Conservation (phyloP, 2,329 filamentous ascomycete genomes). For the Fusarium incarnatum region DNA sequence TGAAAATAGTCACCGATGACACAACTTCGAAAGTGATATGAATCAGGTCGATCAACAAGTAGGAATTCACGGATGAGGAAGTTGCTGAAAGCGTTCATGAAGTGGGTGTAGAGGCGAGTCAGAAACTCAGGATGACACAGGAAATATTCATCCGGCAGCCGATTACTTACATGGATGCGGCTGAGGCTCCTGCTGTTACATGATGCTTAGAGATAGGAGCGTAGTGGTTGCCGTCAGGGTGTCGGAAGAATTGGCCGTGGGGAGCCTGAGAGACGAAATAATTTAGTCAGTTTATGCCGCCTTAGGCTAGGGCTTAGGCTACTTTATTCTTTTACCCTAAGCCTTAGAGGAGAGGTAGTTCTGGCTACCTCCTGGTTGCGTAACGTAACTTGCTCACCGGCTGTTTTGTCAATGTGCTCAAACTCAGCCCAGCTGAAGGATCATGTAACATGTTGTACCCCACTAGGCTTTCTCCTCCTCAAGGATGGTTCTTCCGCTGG, state of each 20-base stretch:
- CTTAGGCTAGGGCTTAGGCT: too few species aligned
- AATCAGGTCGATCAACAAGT: not conserved
- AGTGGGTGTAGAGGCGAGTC: not conserved
- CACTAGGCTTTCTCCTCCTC: not conserved
- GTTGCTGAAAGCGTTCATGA: not conserved
- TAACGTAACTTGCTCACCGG: constrained; percentile 9
- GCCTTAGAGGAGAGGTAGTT: too few species aligned
- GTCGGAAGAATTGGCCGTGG: too few species aligned
- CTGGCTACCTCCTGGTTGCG: not conserved
- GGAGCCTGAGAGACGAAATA: too few species aligned
- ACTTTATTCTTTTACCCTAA: too few species aligned
- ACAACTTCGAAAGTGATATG: not conserved
- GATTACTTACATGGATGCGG: not conserved
- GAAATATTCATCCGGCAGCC: not conserved
- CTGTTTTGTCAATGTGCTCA: constrained; percentile 4
- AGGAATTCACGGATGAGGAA: not conserved
- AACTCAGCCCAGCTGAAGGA: not conserved
- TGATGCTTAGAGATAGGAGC: not conserved
- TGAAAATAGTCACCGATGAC: not conserved
- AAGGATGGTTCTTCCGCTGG: too few species aligned
- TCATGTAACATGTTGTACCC: not conserved
- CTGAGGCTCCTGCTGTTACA: not conserved
- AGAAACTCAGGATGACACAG: not conserved
- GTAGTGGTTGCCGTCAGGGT: not conserved
- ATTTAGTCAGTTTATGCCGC: too few species aligned